Evolutionary conservation across 306 rosid genomes (phyloP).

Genomic region (Begonia peltatifolia): DNA sequence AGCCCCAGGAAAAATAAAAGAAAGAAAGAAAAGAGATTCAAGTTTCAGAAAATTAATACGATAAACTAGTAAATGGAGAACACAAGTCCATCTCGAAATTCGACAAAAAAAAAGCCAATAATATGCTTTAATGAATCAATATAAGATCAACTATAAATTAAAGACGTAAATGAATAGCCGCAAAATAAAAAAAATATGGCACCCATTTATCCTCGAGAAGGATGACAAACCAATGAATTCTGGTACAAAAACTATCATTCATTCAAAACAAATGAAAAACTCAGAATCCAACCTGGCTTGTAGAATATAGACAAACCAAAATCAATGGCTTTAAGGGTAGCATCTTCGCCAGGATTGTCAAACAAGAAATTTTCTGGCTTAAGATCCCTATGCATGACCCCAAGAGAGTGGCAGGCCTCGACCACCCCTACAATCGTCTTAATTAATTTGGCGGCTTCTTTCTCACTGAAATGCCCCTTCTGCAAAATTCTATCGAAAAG

Average conservation of each 20-base stretch:
- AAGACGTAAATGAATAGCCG: not conserved
- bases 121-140: no score
- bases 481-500: slow-evolving; percentile 71
- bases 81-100: no score
- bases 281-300: slow-evolving; percentile 50
- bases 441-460: slow-evolving; percentile 61
- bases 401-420: slow-evolving; percentile 77
- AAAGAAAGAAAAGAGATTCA: no score
- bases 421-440: slow-evolving; percentile 79
- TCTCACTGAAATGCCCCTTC: slow-evolving; percentile 84
- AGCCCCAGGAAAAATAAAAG: no score
- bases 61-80: no score
- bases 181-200: not conserved
- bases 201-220: slow-evolving; percentile 1
- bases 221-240: slow-evolving; percentile 1
- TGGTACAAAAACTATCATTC: not conserved
- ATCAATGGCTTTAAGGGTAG: slow-evolving; percentile 70
- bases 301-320: slow-evolving; percentile 75
- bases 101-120: no score
- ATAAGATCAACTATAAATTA: no score
- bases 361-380: slow-evolving; percentile 93
- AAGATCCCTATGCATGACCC: slow-evolving; percentile 93
- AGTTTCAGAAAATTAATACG: no score
- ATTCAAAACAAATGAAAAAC: not conserved
- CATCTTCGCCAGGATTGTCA: slow-evolving; percentile 56